Evolutionary conservation across 2,329 filamentous ascomycete species (phyloP), one percentile per base, ranked within the genome.

Genomic region (Exophiala spinifera): DNA sequence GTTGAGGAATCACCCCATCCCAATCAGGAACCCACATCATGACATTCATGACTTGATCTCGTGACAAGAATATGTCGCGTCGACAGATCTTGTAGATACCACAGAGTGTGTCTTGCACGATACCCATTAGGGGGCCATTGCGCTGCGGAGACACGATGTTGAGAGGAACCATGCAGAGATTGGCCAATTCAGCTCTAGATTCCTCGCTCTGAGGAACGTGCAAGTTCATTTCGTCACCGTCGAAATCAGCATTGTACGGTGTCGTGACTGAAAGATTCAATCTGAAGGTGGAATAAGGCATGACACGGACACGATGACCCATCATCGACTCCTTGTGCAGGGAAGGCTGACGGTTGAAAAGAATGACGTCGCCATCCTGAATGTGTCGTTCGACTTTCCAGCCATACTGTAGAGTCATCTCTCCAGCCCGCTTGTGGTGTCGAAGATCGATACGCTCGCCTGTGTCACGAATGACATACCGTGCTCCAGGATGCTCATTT

Each of bases 251-350:
- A 76, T 99, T 99, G 79, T 99, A 99, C 0, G 94, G 94, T 23
- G 91, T 95, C 0, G 95, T 99, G 67, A 99, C 94, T 0, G 94
- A 99, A 64, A 99, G 74, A 68, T 99, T 99, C 44, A 99, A 82
- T 61, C 94, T 87, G 79, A 99, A 99, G 1, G 94, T 99, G 4
- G 94, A 99, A 72, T 96, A 99, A 2, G 94, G 94, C 91, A 99
- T 97, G 57, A 99, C 94, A 57, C 87, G 87, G 60, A 99, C 94
- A 65, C 90, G 86, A 74, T 99, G 94, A 72, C 90, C 94, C 95
- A 99, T 99, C 94, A 99, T 99, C 57, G 94, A 99, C 70, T 99
- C 94, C 74, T 99, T 99, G 80, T 99, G 94, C 67, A 99, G 79
- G 33, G 94, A 99, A 1, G 94, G 94, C 70, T 99, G 94, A 80